Conservation (phyloP, 1,284 basidiomycete species). For the Boletus albobrunnescens region DNA sequence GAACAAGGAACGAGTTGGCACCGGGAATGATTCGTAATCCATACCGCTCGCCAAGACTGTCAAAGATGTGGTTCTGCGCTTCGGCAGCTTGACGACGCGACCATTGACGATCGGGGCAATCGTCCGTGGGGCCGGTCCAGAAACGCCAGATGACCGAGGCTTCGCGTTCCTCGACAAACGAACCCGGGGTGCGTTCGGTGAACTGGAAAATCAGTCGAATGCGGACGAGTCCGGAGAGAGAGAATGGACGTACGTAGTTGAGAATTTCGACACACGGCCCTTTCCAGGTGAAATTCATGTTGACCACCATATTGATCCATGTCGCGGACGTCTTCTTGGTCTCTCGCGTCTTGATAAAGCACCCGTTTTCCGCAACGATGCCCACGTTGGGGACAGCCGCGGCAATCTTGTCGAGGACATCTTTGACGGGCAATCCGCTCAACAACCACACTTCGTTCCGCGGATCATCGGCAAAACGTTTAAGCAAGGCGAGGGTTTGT, state of each 20-base stretch:
- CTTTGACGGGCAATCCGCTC: constrained; percentile 66
- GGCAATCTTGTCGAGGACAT: constrained; percentile 61
- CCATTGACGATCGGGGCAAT: constrained; percentile 63
- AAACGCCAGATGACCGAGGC: constrained; percentile 83
- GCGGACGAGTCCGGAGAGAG: neutral
- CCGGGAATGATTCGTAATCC: constrained; percentile 78
- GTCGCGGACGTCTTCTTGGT: constrained; percentile 35
- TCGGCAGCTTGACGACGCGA: constrained; percentile 82
- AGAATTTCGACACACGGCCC: constrained; percentile 75
- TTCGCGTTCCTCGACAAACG: constrained; percentile 81
- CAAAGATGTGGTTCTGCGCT: constrained; percentile 88
- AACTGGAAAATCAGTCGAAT: constrained; percentile 48
- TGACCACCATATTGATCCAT: constrained; percentile 80
- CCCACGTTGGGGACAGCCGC: constrained; percentile 64
- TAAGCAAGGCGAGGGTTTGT: constrained; percentile 55
- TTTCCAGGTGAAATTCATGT: constrained; percentile 79
- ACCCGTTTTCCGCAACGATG: constrained; percentile 87
- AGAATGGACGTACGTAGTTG: constrained; percentile 59
- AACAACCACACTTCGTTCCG: constrained; percentile 80
- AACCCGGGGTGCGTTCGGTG: constrained; percentile 81
- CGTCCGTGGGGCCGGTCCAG: constrained; percentile 54
- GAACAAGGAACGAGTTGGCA: constrained; percentile 73
- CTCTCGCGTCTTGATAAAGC: constrained; percentile 59
- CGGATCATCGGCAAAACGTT: constrained; percentile 56
- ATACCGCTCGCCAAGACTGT: constrained; percentile 77